Percentiles rank a stretch among this genome's conserved stretches.
Conservation (phyloP, 2,329 filamentous ascomycete species). For the Passalora sequoiae region DNA sequence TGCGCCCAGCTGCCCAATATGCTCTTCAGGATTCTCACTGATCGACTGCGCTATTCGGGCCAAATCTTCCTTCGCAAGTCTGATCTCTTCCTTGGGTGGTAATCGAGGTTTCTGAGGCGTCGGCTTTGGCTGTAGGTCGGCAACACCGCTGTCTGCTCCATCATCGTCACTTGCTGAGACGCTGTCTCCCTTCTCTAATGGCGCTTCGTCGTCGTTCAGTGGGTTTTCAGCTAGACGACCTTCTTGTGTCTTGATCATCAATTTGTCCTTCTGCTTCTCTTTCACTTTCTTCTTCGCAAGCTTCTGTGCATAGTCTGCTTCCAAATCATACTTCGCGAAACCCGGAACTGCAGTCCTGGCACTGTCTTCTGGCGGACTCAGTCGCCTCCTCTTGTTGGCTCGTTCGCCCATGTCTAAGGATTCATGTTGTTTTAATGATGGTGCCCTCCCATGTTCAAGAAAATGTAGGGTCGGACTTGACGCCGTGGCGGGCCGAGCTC, state of each 20-base stretch:
- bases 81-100: slow-evolving; percentile 71
- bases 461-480: too few relatives aligned
- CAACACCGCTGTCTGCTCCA: slow-evolving; percentile 42
- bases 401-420: slow-evolving; percentile 42
- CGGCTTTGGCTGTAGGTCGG: slow-evolving; percentile 45
- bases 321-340: slow-evolving; percentile 73
- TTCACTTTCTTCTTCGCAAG: slow-evolving; percentile 67
- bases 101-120: slow-evolving; percentile 57
- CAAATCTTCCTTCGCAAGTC: slow-evolving; percentile 85
- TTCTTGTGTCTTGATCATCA: slow-evolving; percentile 82
- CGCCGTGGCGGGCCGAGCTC: too few relatives aligned
- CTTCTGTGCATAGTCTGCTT: slow-evolving; percentile 81
- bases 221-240: slow-evolving; percentile 59
- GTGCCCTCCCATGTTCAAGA: too few relatives aligned
- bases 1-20: slow-evolving; percentile 71
- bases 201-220: slow-evolving; percentile 36
- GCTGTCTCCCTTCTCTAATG: slow-evolving; percentile 48
- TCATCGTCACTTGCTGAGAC: slow-evolving; percentile 58
- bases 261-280: slow-evolving; percentile 62
- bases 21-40: slow-evolving; percentile 90
- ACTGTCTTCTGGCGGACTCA: slow-evolving; percentile 44
- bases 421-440: slow-evolving; percentile 1
- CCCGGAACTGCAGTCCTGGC: slow-evolving; percentile 19
- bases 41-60: slow-evolving; percentile 74
- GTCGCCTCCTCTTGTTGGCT: slow-evolving; percentile 46